phyloP scores from a whole-genome alignment of 1,284 basidiomycete species.

The Naganishia cerealis region DNA sequence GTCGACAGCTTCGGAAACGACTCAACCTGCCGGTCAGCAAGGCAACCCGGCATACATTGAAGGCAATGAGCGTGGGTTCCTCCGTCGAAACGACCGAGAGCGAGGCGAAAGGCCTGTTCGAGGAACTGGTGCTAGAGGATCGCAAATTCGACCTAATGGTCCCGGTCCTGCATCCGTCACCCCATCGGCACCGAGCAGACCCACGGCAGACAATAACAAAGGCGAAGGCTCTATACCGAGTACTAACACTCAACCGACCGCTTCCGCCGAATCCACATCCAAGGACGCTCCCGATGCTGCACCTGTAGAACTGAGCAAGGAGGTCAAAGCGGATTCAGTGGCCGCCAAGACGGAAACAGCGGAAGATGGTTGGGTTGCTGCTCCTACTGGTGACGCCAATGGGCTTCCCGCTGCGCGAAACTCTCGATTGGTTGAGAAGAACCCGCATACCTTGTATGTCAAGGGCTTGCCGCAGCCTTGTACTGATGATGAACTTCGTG shows the following conservation, averaged over 20 bases:
- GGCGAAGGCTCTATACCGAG: not conserved
- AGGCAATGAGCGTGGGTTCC: slow-evolving; percentile 4
- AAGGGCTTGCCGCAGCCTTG: slow-evolving; percentile 62
- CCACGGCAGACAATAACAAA: not conserved
- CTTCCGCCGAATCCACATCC: not conserved
- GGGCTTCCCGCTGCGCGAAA: slow-evolving; percentile 43
- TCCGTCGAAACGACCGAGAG: slow-evolving; percentile 21
- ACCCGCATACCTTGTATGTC: slow-evolving; percentile 83
- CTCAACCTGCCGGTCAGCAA: not conserved
- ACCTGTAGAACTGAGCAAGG: slow-evolving; percentile 40
- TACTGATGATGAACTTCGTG: slow-evolving; percentile 68
- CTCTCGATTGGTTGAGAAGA: slow-evolving; percentile 52
- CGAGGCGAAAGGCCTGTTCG: slow-evolving; percentile 21
- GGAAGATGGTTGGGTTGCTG: slow-evolving; percentile 43
- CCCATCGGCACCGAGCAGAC: slow-evolving; percentile 39
- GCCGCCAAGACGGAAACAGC: slow-evolving; percentile 53
- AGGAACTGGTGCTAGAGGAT: slow-evolving; percentile 6
- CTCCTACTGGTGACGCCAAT: slow-evolving; percentile 47
- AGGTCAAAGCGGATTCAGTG: slow-evolving; percentile 37
- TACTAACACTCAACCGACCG: not conserved
- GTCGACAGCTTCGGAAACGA: not conserved
- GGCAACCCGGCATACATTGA: not conserved
- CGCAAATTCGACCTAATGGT: slow-evolving; percentile 26
- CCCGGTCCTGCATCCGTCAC: slow-evolving; percentile 38
- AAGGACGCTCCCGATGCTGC: slow-evolving; percentile 38